phyloP scores from a whole-genome alignment of 257 asterid species.

The Cruciata laevipes region DNA sequence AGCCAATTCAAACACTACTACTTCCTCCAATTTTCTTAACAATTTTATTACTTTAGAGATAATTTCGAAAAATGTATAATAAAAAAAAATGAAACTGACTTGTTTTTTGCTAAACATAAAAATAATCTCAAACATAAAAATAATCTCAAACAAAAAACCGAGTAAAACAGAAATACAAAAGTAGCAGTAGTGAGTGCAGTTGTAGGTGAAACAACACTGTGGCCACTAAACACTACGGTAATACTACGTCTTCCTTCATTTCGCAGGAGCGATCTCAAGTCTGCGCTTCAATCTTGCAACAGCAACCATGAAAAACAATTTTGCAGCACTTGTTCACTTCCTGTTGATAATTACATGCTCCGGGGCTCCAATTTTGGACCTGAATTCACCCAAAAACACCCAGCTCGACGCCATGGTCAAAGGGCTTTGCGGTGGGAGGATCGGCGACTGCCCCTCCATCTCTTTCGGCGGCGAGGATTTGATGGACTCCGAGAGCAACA shows the following conservation, averaged over 20 bases:
- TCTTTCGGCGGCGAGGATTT: slow-evolving; percentile 26
- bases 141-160: too few relatives aligned
- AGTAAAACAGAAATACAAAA: not conserved
- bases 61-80: too few relatives aligned
- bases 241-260: not conserved
- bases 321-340: slow-evolving; percentile 21
- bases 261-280: slow-evolving; percentile 10
- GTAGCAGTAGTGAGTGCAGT: not conserved
- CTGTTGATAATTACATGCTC: slow-evolving; percentile 22
- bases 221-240: slow-evolving; percentile 11
- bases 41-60: too few relatives aligned
- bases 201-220: slow-evolving; percentile 1
- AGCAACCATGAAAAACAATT: slow-evolving; percentile 1
- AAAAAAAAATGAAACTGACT: too few relatives aligned
- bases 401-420: slow-evolving; percentile 31
- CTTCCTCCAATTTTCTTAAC: too few relatives aligned
- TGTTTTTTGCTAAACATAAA: too few relatives aligned
- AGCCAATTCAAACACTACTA: too few relatives aligned
- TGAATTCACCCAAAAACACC: slow-evolving; percentile 24
- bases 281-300: slow-evolving; percentile 9
- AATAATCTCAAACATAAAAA: too few relatives aligned
- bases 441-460: slow-evolving; percentile 35
- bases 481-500: slow-evolving; percentile 56
- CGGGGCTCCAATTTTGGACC: slow-evolving; percentile 36
- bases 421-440: slow-evolving; percentile 39